Conservation (phyloP, 169 alveolate genomes). For the Plasmodium sp. region DNA sequence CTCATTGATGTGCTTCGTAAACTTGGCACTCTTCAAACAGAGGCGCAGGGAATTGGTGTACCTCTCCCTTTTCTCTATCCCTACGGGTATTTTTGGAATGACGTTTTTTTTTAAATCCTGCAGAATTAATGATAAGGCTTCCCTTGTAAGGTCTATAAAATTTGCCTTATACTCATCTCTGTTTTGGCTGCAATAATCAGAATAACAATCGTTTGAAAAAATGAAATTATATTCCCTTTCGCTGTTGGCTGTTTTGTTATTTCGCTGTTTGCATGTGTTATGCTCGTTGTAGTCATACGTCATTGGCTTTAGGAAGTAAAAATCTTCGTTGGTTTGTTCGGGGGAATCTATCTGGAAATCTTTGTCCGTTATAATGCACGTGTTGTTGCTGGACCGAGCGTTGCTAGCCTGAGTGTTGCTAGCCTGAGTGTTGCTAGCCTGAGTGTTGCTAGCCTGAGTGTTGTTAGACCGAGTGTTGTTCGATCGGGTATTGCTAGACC, state of each 20-base stretch:
- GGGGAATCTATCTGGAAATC: slow-evolving; percentile 69
- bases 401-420: too few species aligned
- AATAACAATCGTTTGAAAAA: slow-evolving; percentile 41
- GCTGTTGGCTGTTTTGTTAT: neutral
- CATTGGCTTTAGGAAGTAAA: neutral
- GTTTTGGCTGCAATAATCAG: slow-evolving; percentile 28
- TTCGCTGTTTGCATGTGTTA: neutral
- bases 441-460: too few species aligned
- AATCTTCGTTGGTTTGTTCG: slow-evolving; percentile 38
- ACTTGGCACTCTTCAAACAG: slow-evolving; percentile 60
- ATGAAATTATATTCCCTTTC: slow-evolving; percentile 24
- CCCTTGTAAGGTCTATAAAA: slow-evolving; percentile 65
- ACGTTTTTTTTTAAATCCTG: slow-evolving; percentile 67
- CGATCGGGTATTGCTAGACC: too few species aligned
- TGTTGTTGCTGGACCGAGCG: neutral
- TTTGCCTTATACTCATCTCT: slow-evolving; percentile 37
- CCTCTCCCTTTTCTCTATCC: slow-evolving; percentile 68
- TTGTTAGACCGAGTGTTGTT: too few species aligned
- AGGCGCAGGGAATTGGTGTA: slow-evolving; percentile 46
- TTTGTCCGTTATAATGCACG: slow-evolving; percentile 44
- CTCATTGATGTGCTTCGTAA: slow-evolving; percentile 48
- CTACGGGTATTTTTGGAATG: slow-evolving; percentile 61
- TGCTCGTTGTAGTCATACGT: slow-evolving; percentile 23
- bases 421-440: too few species aligned
- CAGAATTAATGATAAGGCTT: slow-evolving; percentile 47